Evolutionary conservation across 169 alveolate species (phyloP).

Genomic region (Plasmodium inui): DNA sequence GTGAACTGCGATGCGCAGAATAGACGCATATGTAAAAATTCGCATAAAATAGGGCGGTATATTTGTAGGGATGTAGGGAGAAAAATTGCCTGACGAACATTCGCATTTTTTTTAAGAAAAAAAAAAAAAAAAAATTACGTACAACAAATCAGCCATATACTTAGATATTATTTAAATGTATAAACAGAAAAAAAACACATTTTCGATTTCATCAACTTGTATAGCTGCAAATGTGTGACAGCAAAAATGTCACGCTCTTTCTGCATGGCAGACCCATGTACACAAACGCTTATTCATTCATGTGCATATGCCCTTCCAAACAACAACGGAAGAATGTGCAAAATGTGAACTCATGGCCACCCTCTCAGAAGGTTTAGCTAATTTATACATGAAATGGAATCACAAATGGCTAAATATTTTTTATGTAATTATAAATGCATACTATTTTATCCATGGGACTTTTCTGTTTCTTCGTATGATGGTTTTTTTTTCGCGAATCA

Average conservation of each 20-base stretch:
- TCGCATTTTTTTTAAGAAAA: not conserved
- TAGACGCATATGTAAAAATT: not conserved
- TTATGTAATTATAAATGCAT: constrained; percentile 12
- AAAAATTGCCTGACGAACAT: not conserved
- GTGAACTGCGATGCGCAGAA: constrained; percentile 4
- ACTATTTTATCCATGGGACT: constrained; percentile 73
- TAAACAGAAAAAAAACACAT: not conserved
- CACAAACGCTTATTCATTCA: not conserved
- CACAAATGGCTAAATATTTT: not conserved
- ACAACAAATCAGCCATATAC: not conserved
- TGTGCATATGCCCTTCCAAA: not conserved
- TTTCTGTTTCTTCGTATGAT: constrained; percentile 35
- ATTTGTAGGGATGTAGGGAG: not conserved
- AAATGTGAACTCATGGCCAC: not conserved
- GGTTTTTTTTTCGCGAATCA: constrained; percentile 41
- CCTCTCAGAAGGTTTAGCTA: not conserved
- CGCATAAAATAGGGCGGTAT: not conserved
- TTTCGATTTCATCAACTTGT: not conserved
- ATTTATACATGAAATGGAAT: not conserved
- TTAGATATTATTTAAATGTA: not conserved
- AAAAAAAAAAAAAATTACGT: not conserved
- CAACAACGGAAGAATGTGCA: not conserved
- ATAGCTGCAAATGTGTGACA: not conserved
- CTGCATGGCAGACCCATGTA: not conserved
- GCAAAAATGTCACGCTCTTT: not conserved